These are phyloP conservation scores for Septoria petroselini DNA, from an alignment of 2,329 filamentous ascomycete species.

Conservation along the genomic window DNA sequence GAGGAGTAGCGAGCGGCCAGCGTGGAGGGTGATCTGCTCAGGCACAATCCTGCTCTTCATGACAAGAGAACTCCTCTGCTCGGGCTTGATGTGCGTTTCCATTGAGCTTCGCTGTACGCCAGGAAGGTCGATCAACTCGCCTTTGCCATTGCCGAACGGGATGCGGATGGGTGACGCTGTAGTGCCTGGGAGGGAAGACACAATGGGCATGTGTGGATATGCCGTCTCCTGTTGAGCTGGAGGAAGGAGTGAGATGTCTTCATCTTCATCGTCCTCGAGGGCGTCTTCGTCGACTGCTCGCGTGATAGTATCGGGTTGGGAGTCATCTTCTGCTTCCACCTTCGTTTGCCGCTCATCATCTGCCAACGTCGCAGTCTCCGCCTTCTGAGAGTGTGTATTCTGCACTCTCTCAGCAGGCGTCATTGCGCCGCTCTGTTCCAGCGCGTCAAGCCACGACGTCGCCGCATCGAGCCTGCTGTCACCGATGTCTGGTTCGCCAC, in stretches of 20 bases:
- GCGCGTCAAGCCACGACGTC: background rate
- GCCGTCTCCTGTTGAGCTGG: slow-evolving; percentile 68
- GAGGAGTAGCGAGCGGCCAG: slow-evolving; percentile 75
- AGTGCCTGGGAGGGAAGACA: slow-evolving; percentile 84
- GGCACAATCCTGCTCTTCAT: slow-evolving; percentile 76
- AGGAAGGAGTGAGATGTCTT: slow-evolving; percentile 59
- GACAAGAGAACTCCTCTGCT: slow-evolving; percentile 65
- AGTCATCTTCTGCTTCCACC: background rate
- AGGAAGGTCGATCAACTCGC: slow-evolving; percentile 90
- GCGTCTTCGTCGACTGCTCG: slow-evolving; percentile 13
- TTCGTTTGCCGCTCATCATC: no score
- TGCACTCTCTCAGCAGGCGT: background rate
- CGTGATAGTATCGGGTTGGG: background rate
- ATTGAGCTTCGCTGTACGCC: slow-evolving; percentile 74
- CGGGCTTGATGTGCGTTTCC: slow-evolving; percentile 65
- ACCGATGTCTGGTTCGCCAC: background rate
- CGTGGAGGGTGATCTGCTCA: slow-evolving; percentile 68
- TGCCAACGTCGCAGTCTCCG: background rate
- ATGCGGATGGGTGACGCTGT: slow-evolving; percentile 93
- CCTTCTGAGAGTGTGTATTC: background rate
- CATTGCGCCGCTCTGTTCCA: no score
- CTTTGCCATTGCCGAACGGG: slow-evolving; percentile 79
- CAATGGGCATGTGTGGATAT: slow-evolving; percentile 80
- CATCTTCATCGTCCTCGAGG: slow-evolving; percentile 30
- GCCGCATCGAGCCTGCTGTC: slow-evolving; percentile 13